Evolutionary conservation across 768 basidiomycete species (phyloP).

Genomic region (Kockovaella imperatae): DNA sequence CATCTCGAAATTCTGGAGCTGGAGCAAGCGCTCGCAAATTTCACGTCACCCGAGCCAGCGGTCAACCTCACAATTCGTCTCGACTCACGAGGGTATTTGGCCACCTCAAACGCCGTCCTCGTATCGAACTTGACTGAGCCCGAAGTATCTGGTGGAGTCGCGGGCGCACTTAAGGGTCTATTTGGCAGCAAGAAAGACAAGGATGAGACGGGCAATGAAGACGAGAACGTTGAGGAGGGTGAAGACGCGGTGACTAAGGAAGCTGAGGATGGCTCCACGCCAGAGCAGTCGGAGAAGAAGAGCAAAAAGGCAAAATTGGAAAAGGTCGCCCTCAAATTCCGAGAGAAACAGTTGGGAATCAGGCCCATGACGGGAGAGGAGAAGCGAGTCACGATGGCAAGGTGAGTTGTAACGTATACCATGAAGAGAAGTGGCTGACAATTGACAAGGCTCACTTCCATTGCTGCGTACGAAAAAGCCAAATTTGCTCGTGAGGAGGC

Average conservation of each 20-base stretch:
- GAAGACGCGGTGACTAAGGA: slow-evolving; percentile 11
- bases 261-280: no score
- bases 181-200: slow-evolving; percentile 56
- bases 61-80: slow-evolving; percentile 76
- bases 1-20: slow-evolving; percentile 64
- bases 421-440: slow-evolving; percentile 1
- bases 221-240: slow-evolving; percentile 14
- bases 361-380: slow-evolving; percentile 69
- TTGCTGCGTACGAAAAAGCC: slow-evolving; percentile 68
- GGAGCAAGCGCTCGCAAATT: slow-evolving; percentile 65
- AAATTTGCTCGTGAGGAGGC: slow-evolving; percentile 80
- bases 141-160: slow-evolving; percentile 47
- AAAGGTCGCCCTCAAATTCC: slow-evolving; percentile 62
- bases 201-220: slow-evolving; percentile 14
- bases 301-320: slow-evolving; percentile 39
- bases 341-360: slow-evolving; percentile 58
- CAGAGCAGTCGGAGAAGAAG: slow-evolving; percentile 18
- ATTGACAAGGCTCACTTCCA: slow-evolving; percentile 59
- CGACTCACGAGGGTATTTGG: slow-evolving; percentile 78
- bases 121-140: slow-evolving; percentile 56
- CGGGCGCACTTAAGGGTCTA: slow-evolving; percentile 78
- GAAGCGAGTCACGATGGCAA: slow-evolving; percentile 58
- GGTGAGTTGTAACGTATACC: slow-evolving; percentile 50
- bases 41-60: slow-evolving; percentile 76
- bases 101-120: slow-evolving; percentile 68